Base-by-base conservation (phyloP, 768 basidiomycete species). In the Rhodotorula diobovata region DNA sequence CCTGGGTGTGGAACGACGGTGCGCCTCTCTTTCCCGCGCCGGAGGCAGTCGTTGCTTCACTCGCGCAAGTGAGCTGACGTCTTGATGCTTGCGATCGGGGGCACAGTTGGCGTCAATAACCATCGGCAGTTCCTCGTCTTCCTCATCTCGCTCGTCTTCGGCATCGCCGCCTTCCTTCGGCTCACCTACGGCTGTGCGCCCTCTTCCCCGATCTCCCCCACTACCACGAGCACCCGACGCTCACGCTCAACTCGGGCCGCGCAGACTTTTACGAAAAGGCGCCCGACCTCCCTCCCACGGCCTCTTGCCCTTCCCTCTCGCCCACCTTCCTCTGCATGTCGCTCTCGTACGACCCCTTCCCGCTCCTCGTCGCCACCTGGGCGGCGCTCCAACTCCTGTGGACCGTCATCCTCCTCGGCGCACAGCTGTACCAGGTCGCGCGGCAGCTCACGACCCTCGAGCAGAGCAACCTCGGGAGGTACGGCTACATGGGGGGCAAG, bases 1-100 rank as follows among this genome's bases (percentile, higher is more conserved):
- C 95, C 3, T 99, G 96, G 96, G 88, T 97, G 25, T 99, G 94
- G 94, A 98, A 98, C 81, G 97, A 95, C 80, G 87, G 91, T 92
- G 79, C 37, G 89, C 30, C 45, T 35, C 45, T 5, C 45, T 25
- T 28, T 46, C 23, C 21, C 35, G 4, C 34, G 8, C n/a, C 35
- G n/a, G n/a, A n/a, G n/a, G n/a, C n/a, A n/a, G n/a, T 2, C 20
- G 32, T 0, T 81, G 43, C 71, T n/a, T 35, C 28, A n/a, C 55
- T 50, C 30, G 43, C 45, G 23, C 34, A 11, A 35, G 41, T 43
- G 18, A 32, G 41, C 66, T 30, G 51, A 34, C 32, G 16, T 39
- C 69, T 34, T 66, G 78, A 61, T 39, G 2, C 28, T 20, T 28
- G 46, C 37, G n/a, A n/a, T n/a, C n/a, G n/a, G n/a, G n/a, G n/a